Evolutionary conservation across 768 basidiomycete genomes (phyloP), one percentile per base, ranked within the genome.

Genomic region (Tremella yokohamensis): DNA sequence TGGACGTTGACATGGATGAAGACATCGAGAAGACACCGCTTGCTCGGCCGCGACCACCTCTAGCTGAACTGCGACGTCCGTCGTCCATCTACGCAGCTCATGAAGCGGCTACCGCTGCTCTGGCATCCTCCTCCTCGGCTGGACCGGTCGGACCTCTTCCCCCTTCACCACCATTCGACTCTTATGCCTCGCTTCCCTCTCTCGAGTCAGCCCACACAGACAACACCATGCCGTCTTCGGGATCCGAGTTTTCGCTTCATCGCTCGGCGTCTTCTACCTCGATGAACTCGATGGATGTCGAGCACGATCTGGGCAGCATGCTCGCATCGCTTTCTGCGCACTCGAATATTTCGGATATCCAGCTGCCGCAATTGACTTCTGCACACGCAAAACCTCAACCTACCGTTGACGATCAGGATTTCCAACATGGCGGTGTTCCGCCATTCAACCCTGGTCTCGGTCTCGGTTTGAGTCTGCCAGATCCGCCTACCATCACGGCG

Each of bases 231-330:
- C 61, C 55, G 0, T 62, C 63, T 15, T 65, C 63, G 1, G 52
- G 57, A 11, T 66, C 68, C 16, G 55, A 48, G 45, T 72, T 55
- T 9, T 72, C 70, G 1, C 68, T 70, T 54, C 66, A 63, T 6
- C 42, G 42, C 6, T 45, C 42, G 8, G n/a, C 42, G 15, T 45
- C 42, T 4, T n/a, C 22, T 15, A 45, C 22, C 42, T 45, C 42
- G 4, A 22, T 45, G n/a, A 22, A 45, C 15, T 45, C 42, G n/a
- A 45, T 45, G 26, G 71, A 73, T 40, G 71, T 73, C 1, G 68
- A 73, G 40, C 67, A 70, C 37, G 71, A 68, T 20, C 52, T 73
- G 4, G 71, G 71, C 20, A 67, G 66, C n/a, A 73, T 73, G 71
- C 59, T 73, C 8, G 71, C 68, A 9, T 68, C 66, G 12, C 54